Conservation (phyloP, 2,329 filamentous ascomycete species). For the Gyromitra esculenta region DNA sequence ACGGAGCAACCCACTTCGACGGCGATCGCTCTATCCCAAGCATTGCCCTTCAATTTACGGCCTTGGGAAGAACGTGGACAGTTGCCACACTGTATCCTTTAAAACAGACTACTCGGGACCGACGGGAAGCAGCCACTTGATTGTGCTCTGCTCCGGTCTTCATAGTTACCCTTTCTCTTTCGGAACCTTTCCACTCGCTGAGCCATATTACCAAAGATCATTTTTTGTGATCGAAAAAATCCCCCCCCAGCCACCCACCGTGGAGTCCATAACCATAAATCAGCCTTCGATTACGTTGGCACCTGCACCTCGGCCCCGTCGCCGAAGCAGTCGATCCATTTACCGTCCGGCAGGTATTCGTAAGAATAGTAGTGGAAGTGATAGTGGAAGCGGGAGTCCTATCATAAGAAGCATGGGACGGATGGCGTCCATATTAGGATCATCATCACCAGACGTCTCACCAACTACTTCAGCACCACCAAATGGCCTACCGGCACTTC, state of each 20-base stretch:
- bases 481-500: slow-evolving; percentile 46
- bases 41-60: slow-evolving; percentile 38
- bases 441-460: slow-evolving; percentile 54
- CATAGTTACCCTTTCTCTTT: slow-evolving; percentile 16
- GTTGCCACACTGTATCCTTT: slow-evolving; percentile 25
- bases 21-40: slow-evolving; percentile 15
- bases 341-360: slow-evolving; percentile 51
- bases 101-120: slow-evolving; percentile 37
- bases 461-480: slow-evolving; percentile 49
- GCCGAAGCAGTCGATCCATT: slow-evolving; percentile 50
- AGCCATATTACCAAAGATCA: slow-evolving; percentile 34
- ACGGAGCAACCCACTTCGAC: slow-evolving; percentile 21
- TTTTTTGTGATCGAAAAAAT: slow-evolving; percentile 29
- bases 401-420: slow-evolving; percentile 48
- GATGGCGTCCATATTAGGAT: slow-evolving; percentile 54
- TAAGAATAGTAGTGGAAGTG: slow-evolving; percentile 52
- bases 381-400: slow-evolving; percentile 47
- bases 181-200: slow-evolving; percentile 13
- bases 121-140: slow-evolving; percentile 43
- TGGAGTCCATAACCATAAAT: slow-evolving; percentile 53
- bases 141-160: slow-evolving; percentile 30
- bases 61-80: slow-evolving; percentile 23
- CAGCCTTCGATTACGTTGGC: slow-evolving; percentile 53
- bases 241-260: slow-evolving; percentile 44
- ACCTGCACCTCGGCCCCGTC: slow-evolving; percentile 46